These are phyloP conservation scores for Xylariaceae sp. DNA, from an alignment of 2,329 filamentous ascomycete species.

Conservation along the genomic window DNA sequence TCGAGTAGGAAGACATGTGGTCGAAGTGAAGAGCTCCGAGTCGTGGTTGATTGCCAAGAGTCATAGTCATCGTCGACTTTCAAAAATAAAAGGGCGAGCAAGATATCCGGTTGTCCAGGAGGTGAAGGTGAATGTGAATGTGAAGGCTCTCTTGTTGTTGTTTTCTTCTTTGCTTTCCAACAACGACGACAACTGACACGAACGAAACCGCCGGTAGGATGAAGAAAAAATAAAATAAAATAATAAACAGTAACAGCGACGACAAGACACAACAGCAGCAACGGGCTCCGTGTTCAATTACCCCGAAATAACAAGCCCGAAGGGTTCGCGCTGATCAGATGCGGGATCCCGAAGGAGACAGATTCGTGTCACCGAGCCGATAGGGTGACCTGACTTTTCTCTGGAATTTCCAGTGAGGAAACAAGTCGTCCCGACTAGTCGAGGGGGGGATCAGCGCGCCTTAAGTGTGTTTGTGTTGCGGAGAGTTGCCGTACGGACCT, in stretches of 20 bases:
- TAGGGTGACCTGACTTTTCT: constrained; percentile 30
- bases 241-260: neutral
- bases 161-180: too few relatives aligned
- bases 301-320: constrained; percentile 22
- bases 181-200: too few relatives aligned
- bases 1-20: constrained; percentile 63
- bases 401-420: constrained; percentile 32
- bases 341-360: constrained; percentile 42
- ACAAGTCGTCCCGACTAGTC: constrained; percentile 36
- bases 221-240: too few relatives aligned
- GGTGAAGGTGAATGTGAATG: neutral
- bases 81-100: constrained; percentile 15
- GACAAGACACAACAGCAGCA: constrained; percentile 6
- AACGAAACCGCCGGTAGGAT: too few relatives aligned
- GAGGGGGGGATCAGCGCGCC: constrained; percentile 55
- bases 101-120: constrained; percentile 20
- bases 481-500: constrained; percentile 30
- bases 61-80: constrained; percentile 76
- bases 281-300: constrained; percentile 9
- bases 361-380: constrained; percentile 39
- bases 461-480: constrained; percentile 46
- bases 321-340: constrained; percentile 49
- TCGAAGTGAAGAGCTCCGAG: constrained; percentile 77
- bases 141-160: constrained; percentile 21
- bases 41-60: constrained; percentile 83